Evolutionary conservation across 257 asterid species (phyloP).

Genomic region (Pogostemon cablin): DNA sequence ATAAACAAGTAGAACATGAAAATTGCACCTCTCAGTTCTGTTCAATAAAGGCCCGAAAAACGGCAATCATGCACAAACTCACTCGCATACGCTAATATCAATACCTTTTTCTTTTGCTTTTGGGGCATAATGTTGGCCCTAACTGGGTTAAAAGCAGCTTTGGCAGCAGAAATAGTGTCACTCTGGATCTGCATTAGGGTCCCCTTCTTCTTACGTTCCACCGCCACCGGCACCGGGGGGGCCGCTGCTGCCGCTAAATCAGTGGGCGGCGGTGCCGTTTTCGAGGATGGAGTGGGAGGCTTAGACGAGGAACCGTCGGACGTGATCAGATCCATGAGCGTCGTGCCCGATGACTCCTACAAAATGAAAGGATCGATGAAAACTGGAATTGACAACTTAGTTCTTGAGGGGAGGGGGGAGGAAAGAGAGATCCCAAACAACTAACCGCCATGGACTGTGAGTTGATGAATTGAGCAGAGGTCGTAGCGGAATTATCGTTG

Average conservation of each 20-base stretch:
- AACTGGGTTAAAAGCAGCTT: constrained; percentile 84
- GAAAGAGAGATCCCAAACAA: constrained; percentile 14
- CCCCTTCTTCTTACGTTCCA: constrained; percentile 85
- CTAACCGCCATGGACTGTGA: constrained; percentile 41
- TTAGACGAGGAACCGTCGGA: constrained; percentile 79
- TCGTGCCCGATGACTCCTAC: constrained; percentile 89
- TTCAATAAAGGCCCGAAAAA: not conserved
- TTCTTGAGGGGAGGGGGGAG: not conserved
- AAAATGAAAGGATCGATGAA: constrained; percentile 9
- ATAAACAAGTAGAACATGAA: constrained; percentile 24
- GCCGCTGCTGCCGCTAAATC: constrained; percentile 47
- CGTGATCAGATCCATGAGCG: constrained; percentile 98
- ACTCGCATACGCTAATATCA: not conserved
- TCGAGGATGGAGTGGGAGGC: constrained; percentile 51
- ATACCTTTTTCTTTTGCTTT: constrained; percentile 79
- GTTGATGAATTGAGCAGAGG: not conserved
- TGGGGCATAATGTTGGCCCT: constrained; percentile 85
- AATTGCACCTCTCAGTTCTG: not conserved
- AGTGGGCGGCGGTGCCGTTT: constrained; percentile 54
- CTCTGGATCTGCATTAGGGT: constrained; percentile 98
- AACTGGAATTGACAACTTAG: constrained; percentile 10
- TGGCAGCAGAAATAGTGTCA: constrained; percentile 91
- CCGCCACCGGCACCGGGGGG: constrained; percentile 57
- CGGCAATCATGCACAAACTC: not conserved
- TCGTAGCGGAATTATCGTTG: not conserved